A percentile compares a stretch with the other conserved stretches of the same genome.
phyloP scores from a whole-genome alignment of 2,329 filamentous ascomycete species.

The Cytospora piceicola region DNA sequence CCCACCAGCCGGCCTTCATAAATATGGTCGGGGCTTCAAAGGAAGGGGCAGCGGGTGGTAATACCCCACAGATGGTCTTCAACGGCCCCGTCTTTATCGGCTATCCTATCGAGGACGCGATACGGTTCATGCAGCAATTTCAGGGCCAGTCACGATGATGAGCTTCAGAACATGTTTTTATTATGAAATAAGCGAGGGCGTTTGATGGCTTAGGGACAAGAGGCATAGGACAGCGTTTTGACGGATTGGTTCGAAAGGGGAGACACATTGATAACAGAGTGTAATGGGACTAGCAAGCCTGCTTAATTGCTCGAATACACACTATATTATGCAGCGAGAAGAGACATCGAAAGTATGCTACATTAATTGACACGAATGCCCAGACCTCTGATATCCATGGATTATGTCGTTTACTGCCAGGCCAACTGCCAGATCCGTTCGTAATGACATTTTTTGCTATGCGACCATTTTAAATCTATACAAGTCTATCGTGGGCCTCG shows the following conservation, averaged over 20 bases:
- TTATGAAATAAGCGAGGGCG: slow-evolving; percentile 26
- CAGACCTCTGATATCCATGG: background rate
- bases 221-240: slow-evolving; percentile 9
- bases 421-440: background rate
- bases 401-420: background rate
- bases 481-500: slow-evolving; percentile 9
- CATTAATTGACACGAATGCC: background rate
- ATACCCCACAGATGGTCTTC: slow-evolving; percentile 75
- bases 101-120: slow-evolving; percentile 82
- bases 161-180: slow-evolving; percentile 21
- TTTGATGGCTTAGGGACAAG: slow-evolving; percentile 8
- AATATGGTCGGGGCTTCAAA: slow-evolving; percentile 46
- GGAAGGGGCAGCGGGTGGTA: slow-evolving; percentile 36
- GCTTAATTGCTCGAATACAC: background rate
- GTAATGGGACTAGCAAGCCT: background rate
- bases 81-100: slow-evolving; percentile 94
- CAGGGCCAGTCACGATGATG: slow-evolving; percentile 38
- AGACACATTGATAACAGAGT: background rate
- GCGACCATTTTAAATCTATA: slow-evolving; percentile 32
- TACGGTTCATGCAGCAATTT: slow-evolving; percentile 70
- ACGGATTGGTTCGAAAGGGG: background rate
- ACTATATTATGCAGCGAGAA: background rate
- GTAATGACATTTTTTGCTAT: slow-evolving; percentile 31
- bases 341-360: background rate
- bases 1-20: slow-evolving; percentile 56